A percentile compares a stretch with the other conserved stretches of the same genome.
phyloP scores from a whole-genome alignment of 1,284 basidiomycete genomes.

The Malassezia restricta region DNA sequence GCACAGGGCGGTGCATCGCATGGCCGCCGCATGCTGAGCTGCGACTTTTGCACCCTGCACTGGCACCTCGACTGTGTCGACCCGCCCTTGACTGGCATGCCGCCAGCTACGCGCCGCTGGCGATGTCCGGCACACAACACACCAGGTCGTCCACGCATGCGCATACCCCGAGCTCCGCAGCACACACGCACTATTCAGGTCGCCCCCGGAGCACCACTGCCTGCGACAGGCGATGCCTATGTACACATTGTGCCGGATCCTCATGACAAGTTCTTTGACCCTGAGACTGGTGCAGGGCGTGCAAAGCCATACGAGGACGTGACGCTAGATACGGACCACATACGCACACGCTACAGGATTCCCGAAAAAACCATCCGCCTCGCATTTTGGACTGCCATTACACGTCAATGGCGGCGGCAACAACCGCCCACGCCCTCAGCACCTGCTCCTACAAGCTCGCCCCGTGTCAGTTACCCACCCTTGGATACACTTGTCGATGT shows the following conservation, averaged over 20 bases:
- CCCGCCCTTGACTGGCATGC: constrained; percentile 76
- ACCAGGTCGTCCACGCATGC: constrained; percentile 52
- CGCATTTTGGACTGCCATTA: constrained; percentile 67
- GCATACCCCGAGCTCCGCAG: constrained; percentile 22
- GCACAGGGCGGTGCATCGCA: constrained; percentile 1
- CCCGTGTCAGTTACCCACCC: not conserved
- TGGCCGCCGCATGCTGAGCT: constrained; percentile 62
- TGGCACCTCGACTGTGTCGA: constrained; percentile 96
- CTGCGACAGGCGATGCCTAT: constrained; percentile 58
- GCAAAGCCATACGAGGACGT: constrained; percentile 45
- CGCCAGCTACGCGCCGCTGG: constrained; percentile 80
- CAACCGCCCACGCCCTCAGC: not conserved
- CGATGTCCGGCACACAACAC: constrained; percentile 96
- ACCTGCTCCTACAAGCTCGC: not conserved
- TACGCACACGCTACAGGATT: constrained; percentile 58
- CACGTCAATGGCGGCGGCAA: not conserved
- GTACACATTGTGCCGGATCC: constrained; percentile 66
- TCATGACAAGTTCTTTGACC: constrained; percentile 37
- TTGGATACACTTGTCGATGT: constrained; percentile 6
- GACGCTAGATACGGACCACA: constrained; percentile 33
- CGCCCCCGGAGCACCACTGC: constrained; percentile 50
- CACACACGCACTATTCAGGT: constrained; percentile 20
- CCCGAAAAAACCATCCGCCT: constrained; percentile 81
- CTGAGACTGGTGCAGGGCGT: constrained; percentile 15
- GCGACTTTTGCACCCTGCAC: constrained; percentile 85